These are phyloP conservation scores for Gynochthodes officinalis DNA, from an alignment of 257 asterid species.

Conservation along the genomic window DNA sequence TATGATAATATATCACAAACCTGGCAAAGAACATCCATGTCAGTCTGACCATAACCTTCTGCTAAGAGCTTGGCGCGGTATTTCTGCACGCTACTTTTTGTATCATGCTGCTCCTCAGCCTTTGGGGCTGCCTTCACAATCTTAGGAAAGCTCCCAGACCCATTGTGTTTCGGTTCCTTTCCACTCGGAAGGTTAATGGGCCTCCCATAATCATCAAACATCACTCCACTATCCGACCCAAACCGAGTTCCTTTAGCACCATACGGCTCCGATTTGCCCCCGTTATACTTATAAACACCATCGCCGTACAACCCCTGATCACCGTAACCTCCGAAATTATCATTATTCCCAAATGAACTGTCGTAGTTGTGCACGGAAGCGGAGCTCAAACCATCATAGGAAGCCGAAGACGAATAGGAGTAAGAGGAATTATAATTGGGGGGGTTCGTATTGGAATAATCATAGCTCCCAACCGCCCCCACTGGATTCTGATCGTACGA, in stretches of 20 bases:
- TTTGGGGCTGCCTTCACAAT: constrained; percentile 72
- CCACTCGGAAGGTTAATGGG: constrained; percentile 52
- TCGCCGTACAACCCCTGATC: constrained; percentile 46
- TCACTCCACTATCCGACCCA: constrained; percentile 31
- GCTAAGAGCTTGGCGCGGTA: constrained; percentile 71
- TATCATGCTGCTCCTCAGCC: constrained; percentile 61
- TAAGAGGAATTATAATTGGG: constrained; percentile 30
- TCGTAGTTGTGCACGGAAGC: constrained; percentile 26
- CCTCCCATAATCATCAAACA: constrained; percentile 93
- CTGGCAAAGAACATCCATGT: constrained; percentile 88
- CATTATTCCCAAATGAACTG: constrained; percentile 36
- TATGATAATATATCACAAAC: constrained; percentile 28
- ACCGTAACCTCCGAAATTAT: constrained; percentile 37
- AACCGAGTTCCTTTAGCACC: constrained; percentile 42
- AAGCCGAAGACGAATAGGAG: constrained; percentile 23
- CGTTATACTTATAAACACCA: constrained; percentile 65
- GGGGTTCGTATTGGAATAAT: constrained; percentile 27
- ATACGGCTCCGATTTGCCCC: constrained; percentile 40
- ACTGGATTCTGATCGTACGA: constrained; percentile 43
- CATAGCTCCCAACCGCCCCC: constrained; percentile 28
- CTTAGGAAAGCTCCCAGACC: constrained; percentile 38
- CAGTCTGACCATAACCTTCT: constrained; percentile 71
- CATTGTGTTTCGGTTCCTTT: constrained; percentile 37
- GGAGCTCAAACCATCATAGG: constrained; percentile 23
- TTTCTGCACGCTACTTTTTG: constrained; percentile 57